Evolutionary conservation across 2,329 filamentous ascomycete species (phyloP).

Genomic region (Sclerotinia trifoliorum): DNA sequence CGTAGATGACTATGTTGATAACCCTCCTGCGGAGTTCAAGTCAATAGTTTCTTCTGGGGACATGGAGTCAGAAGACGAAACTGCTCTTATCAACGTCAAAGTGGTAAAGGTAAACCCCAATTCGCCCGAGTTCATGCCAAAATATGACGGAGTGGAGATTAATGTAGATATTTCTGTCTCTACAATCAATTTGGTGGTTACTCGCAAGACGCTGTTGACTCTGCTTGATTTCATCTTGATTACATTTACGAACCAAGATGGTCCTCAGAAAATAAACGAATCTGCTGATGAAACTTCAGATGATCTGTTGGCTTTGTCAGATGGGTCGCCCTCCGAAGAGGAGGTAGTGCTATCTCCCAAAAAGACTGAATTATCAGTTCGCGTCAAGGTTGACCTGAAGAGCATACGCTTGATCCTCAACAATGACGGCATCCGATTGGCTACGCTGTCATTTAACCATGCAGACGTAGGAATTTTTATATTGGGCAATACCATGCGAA

Average conservation of each 20-base stretch:
- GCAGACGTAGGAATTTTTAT: conserved; percentile 90
- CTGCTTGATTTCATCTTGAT: conserved; percentile 90
- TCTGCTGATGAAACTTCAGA: conserved; percentile 36
- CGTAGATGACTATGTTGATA: conserved; percentile 90
- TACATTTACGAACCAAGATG: conserved; percentile 73
- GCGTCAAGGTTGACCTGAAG: conserved; percentile 90
- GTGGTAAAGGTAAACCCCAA: conserved; percentile 85
- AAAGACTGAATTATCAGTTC: conserved; percentile 54
- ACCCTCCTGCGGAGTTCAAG: conserved; percentile 88
- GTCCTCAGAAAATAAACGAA: conserved; percentile 45
- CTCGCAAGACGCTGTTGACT: conserved; percentile 85
- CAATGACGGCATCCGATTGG: conserved; percentile 92
- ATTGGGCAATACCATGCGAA: conserved; percentile 79
- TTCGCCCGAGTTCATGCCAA: conserved; percentile 88
- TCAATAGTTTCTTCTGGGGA: conserved; percentile 90
- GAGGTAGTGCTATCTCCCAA: conserved; percentile 31
- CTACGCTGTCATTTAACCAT: conserved; percentile 87
- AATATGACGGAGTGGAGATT: conserved; percentile 90
- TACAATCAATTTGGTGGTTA: conserved; percentile 95
- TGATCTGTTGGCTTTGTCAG: conserved; percentile 24
- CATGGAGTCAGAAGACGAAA: conserved; percentile 70
- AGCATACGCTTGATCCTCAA: conserved; percentile 93
- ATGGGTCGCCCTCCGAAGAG: conserved; percentile 18
- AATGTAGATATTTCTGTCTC: conserved; percentile 90
- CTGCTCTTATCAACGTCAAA: conserved; percentile 81